A percentile compares a stretch with the other conserved stretches of the same genome.
phyloP scores from a whole-genome alignment of 2,329 filamentous ascomycete genomes.

The Neopestalotiopsis sp. region DNA sequence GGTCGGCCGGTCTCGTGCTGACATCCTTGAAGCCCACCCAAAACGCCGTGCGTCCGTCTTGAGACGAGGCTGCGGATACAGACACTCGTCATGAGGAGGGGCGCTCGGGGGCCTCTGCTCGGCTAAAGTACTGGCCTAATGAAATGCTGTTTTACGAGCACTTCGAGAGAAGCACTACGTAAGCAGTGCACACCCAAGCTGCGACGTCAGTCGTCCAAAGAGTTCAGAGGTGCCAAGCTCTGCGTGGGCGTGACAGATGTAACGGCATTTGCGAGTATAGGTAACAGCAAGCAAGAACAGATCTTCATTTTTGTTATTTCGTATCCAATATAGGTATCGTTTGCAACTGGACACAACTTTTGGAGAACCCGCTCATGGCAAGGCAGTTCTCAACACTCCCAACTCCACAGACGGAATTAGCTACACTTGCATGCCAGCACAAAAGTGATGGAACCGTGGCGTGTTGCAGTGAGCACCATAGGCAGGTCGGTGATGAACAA shows the following conservation, averaged over 20 bases:
- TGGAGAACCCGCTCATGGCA: not conserved
- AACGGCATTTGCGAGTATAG: not conserved
- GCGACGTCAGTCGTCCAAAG: slow-evolving; percentile 1
- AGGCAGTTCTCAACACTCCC: not conserved
- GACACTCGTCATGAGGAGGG: not conserved
- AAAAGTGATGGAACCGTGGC: not conserved
- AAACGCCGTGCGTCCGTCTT: not conserved
- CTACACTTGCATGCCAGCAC: not conserved
- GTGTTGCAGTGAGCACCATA: slow-evolving; percentile 1
- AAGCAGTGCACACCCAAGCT: slow-evolving; percentile 1
- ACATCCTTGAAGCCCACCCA: not conserved
- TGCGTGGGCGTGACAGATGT: not conserved
- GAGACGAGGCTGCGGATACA: slow-evolving; percentile 3
- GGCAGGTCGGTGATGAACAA: not conserved
- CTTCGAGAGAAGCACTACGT: not conserved
- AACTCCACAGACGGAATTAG: not conserved
- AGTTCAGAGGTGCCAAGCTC: not conserved
- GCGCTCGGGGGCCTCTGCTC: not conserved
- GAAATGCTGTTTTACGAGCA: not conserved
- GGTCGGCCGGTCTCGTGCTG: not conserved
- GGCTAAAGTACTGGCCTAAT: not conserved
- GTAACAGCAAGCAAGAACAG: too few species aligned
- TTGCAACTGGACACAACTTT: not conserved
- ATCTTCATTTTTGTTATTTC: too few species aligned
- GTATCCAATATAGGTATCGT: too few species aligned